A percentile compares a stretch with the other conserved stretches of the same genome.
These are phyloP conservation scores for Peterozyma toletana DNA, from an alignment of 805 yeast genomes.

Conservation along the genomic window DNA sequence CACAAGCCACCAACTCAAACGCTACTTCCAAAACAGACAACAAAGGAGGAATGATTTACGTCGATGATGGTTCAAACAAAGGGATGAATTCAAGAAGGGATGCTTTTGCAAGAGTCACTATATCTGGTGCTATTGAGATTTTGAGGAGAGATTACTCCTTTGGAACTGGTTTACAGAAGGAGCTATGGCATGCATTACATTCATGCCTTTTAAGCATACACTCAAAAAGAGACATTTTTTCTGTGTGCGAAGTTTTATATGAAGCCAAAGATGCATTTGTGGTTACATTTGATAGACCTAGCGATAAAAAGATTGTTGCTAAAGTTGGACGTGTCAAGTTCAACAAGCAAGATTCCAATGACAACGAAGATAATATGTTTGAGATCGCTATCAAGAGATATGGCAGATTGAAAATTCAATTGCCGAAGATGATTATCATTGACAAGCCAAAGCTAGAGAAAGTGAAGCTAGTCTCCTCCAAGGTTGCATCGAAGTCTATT, in stretches of 20 bases:
- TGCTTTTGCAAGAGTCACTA: constrained; percentile 53
- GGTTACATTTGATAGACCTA: constrained; percentile 63
- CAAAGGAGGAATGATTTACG: constrained; percentile 39
- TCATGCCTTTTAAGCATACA: constrained; percentile 51
- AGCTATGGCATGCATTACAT: constrained; percentile 66
- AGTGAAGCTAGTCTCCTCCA: constrained; percentile 13
- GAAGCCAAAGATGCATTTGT: constrained; percentile 50
- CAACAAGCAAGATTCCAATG: constrained; percentile 8
- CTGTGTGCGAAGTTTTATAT: constrained; percentile 58
- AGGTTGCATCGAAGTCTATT: constrained; percentile 4
- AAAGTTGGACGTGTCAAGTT: constrained; percentile 24
- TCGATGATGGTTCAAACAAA: constrained; percentile 43
- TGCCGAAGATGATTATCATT: constrained; percentile 21
- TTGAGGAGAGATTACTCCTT: constrained; percentile 52
- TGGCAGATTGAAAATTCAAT: constrained; percentile 47
- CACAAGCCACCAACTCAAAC: constrained; percentile 7
- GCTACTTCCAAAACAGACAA: constrained; percentile 12
- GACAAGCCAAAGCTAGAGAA: constrained; percentile 3
- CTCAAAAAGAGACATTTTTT: constrained; percentile 57
- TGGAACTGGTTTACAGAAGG: constrained; percentile 47
- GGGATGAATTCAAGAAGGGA: constrained; percentile 50
- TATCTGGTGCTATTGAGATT: constrained; percentile 60
- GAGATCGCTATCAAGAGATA: constrained; percentile 55
- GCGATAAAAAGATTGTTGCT: constrained; percentile 60
- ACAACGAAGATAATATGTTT: constrained; percentile 25